Base-by-base conservation (phyloP, 2,329 filamentous ascomycete genomes). In the Lasiodiplodia citricola region DNA sequence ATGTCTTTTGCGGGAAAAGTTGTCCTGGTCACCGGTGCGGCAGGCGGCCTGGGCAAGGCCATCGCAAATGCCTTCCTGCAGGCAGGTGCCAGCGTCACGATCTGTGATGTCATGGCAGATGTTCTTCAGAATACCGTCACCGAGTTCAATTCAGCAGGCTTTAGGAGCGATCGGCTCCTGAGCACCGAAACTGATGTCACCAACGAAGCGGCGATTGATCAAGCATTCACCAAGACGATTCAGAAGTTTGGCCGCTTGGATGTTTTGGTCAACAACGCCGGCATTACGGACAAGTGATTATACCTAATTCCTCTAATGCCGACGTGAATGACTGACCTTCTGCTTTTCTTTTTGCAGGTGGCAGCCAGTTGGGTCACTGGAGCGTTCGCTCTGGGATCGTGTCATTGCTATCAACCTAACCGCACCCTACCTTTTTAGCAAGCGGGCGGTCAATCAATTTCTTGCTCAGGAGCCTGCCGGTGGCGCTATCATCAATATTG, bases 351-450 rank as follows among this genome's bases (percentile, higher is more conserved):
- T 80, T 10, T 75, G 83, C 58, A 79, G 83, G 23, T 79, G 80
- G 69, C 76, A 86, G 52, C 83, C 86, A 0, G 84, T 84, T 0
- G 87, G 83, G 13, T 79, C 81, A 7, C 75, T 83, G 58, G 79
- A 84, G n/a, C 79, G 80, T 68, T 76, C 75, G 1, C 72, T 82
- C 1, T 89, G 86, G 87, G 82, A 88, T 69, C 79, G 78, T 3
- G 83, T 89, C 6, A 81, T 90, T 50, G 81, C 80, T 13, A 78
- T 89, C 69, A 90, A 90, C 71, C 75, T 88, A 44, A 89, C 85
- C 8, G 87, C 85, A 0, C 81, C 86, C 0, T 87, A 85, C 68
- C 73, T 88, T 56, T 77, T 86, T 55, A 85, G 81, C 67, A 86
- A 87, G 73, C 74, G 82, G 3, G 85, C 84, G 11, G 80, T 88